Evolutionary conservation across 257 asterid genomes (phyloP), one percentile per base, ranked within the genome.

Genomic region (Primulina tabacum): DNA sequence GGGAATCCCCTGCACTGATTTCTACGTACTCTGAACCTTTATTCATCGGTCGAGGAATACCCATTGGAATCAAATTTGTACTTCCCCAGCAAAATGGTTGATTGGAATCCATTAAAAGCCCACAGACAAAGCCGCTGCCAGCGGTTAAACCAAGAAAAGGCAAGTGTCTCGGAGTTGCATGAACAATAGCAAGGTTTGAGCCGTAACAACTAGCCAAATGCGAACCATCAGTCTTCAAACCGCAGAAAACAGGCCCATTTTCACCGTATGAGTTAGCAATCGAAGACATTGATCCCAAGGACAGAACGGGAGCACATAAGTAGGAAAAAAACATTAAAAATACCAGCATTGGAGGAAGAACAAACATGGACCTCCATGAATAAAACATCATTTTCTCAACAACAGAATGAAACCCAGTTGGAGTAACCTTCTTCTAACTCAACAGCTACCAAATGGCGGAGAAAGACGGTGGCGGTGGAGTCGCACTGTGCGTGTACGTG

Each of bases 71-170:
- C 57, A 82, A 85, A 47, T 72, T 81, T 18, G 96, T 76, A 35
- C 76, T 84, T 2, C 98, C 98, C 98, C 98, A 92, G 65, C 98
- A 92, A 71, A 81, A 92, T 11, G 98, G 98, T 56, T 80, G 86
- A 40, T 73, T 65, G 4, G 85, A 83, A 34, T 82, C 84, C 83
- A 82, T 81, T 0, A 72, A 60, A 33, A 92, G 89, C 16, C 96
- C 98, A 76, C 98, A 92, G 0, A 92, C 89, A 71, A 92, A 92
- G 68, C 94, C 92, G 72, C 76, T 82, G 0, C 98, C 98, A 26
- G 87, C 96, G 6, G 92, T 89, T 4, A 92, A 77, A 14, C 97
- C 98, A 8, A 75, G 35, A 68, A 89, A 92, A 8, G 87, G 67
- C 24, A 74, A 32, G 64, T 81, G 79, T 4, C 75, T 75, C 10